These are phyloP conservation scores for Diaporthe vexans DNA, from an alignment of 2,329 filamentous ascomycete species.

Conservation along the genomic window DNA sequence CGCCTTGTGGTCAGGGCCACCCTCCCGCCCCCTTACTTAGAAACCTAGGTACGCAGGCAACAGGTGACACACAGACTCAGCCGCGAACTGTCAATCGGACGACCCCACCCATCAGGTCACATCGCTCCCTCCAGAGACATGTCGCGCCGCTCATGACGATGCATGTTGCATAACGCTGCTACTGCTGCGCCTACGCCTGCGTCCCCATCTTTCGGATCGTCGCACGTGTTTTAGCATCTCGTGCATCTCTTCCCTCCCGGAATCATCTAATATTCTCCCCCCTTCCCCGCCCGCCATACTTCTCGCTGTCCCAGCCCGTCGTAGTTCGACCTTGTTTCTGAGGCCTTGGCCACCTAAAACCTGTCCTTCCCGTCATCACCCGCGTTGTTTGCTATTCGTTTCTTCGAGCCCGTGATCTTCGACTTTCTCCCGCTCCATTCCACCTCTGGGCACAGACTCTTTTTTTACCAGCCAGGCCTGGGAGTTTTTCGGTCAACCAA, in stretches of 20 bases:
- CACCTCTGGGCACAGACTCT: not conserved
- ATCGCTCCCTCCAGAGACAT: not conserved
- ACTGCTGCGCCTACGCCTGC: not conserved
- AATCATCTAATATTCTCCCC: not conserved
- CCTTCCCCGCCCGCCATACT: not conserved
- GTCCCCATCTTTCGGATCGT: conserved; percentile 21
- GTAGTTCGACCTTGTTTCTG: conserved; percentile 21
- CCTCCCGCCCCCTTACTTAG: too few species aligned
- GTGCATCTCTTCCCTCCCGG: conserved; percentile 6
- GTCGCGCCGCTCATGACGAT: conserved; percentile 17
- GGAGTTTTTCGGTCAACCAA: conserved; percentile 8
- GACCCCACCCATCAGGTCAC: conserved; percentile 35
- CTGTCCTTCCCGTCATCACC: conserved; percentile 11
- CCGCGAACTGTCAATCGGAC: conserved; percentile 37
- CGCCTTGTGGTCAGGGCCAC: not conserved
- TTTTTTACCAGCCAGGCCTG: not conserved
- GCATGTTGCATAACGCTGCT: conserved; percentile 33
- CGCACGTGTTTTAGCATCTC: conserved; percentile 29
- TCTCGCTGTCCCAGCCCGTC: conserved; percentile 1
- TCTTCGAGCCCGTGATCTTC: conserved; percentile 25
- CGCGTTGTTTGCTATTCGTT: conserved; percentile 39
- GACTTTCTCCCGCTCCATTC: conserved; percentile 16
- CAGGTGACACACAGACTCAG: conserved; percentile 37
- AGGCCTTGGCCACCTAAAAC: conserved; percentile 35
- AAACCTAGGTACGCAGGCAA: too few species aligned